These are phyloP conservation scores for Obelidium mucronatum DNA, from an alignment of 192 early-diverging fungal species.

Conservation along the genomic window DNA sequence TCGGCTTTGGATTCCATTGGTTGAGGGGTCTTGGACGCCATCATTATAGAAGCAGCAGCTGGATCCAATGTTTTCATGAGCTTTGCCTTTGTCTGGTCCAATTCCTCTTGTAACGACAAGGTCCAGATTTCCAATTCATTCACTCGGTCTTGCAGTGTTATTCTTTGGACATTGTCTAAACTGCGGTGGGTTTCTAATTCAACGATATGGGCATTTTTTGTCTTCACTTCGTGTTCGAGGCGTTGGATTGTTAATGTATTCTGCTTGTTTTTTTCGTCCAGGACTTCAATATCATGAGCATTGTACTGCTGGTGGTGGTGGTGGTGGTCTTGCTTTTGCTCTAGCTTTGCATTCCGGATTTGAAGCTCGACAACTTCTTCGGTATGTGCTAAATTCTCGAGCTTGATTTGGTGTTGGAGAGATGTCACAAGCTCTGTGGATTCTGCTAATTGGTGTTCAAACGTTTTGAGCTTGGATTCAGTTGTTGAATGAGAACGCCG, in stretches of 20 bases:
- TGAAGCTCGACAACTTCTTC: not conserved
- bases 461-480: not conserved
- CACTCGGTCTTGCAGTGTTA: conserved; percentile 45
- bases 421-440: not conserved
- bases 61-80: no score
- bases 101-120: conserved; percentile 33
- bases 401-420: not conserved
- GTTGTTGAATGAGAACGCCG: not conserved
- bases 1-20: no score
- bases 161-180: no score
- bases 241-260: not conserved
- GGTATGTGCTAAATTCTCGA: not conserved
- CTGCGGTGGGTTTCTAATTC: no score
- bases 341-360: not conserved
- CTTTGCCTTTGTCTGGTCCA: conserved; percentile 28
- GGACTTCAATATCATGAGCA: no score
- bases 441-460: not conserved
- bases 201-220: no score
- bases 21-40: no score
- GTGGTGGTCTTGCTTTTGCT: not conserved
- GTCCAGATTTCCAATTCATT: conserved; percentile 40
- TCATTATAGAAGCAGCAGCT: no score
- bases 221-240: not conserved
- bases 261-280: no score
- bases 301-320: not conserved